Evolutionary conservation across 352 stramenopile species (phyloP).

Genomic region (Phytophthora syringae): DNA sequence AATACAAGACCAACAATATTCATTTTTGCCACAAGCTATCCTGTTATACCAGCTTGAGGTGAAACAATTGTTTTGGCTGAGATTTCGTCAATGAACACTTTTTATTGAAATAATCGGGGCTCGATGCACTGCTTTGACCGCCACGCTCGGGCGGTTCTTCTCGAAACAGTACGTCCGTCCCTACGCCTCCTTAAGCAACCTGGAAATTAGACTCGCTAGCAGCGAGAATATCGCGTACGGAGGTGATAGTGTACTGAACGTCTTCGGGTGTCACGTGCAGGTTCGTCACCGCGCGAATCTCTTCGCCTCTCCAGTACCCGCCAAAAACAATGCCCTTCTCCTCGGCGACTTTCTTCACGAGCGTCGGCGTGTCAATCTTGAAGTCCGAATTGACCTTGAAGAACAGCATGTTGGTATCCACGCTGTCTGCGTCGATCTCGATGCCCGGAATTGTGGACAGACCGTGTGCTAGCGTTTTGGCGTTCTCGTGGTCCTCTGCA

Average conservation of each 20-base stretch:
- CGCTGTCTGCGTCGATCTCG: constrained; percentile 55
- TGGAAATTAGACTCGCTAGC: constrained; percentile 33
- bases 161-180: constrained; percentile 19
- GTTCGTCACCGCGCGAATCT: constrained; percentile 79
- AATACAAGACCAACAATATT: too few species aligned
- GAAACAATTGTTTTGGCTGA: background rate
- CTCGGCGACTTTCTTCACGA: constrained; percentile 60
- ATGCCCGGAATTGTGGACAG: constrained; percentile 76
- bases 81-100: constrained; percentile 22
- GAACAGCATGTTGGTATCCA: constrained; percentile 92
- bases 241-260: constrained; percentile 66
- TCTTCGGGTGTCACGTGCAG: constrained; percentile 72
- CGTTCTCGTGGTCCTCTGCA: constrained; percentile 83
- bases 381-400: constrained; percentile 62
- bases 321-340: constrained; percentile 74
- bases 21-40: too few species aligned
- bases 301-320: constrained; percentile 71
- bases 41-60: too few species aligned
- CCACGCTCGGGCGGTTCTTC: constrained; percentile 3
- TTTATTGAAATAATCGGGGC: constrained; percentile 33
- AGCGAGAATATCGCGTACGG: constrained; percentile 65
- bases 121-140: constrained; percentile 13
- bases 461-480: constrained; percentile 69
- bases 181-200: constrained; percentile 26
- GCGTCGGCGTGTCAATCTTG: constrained; percentile 54